A percentile compares a stretch with the other conserved stretches of the same genome.
Evolutionary conservation across 192 early-diverging fungal genomes (phyloP).

Genomic region (Geosiphon pyriformis): DNA sequence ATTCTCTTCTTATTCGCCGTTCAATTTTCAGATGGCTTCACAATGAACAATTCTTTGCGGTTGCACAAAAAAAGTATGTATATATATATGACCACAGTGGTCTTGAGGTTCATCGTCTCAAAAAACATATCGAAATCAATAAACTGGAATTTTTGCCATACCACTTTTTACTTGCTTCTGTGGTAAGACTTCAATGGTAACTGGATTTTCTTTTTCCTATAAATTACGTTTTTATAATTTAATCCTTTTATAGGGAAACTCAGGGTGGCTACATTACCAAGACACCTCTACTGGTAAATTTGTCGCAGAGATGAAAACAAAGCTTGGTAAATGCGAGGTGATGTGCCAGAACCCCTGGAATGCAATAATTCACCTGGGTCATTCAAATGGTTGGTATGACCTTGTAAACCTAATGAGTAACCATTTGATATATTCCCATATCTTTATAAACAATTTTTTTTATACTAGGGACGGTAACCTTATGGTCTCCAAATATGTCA

Average conservation of each 20-base stretch:
- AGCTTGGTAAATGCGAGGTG: constrained; percentile 70
- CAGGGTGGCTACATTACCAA: constrained; percentile 84
- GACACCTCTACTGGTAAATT: constrained; percentile 88
- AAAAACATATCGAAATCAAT: constrained; percentile 76
- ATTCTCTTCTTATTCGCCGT: not conserved
- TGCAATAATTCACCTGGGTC: constrained; percentile 88
- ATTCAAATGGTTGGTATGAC: constrained; percentile 60
- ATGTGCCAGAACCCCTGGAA: constrained; percentile 90
- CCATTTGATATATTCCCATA: not conserved
- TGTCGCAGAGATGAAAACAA: constrained; percentile 72
- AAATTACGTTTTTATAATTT: constrained; percentile 7
- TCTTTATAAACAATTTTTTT: not conserved
- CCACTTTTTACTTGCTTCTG: constrained; percentile 83
- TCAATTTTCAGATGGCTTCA: constrained; percentile 73
- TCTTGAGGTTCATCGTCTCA: constrained; percentile 83
- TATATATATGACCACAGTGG: constrained; percentile 93
- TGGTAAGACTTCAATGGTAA: constrained; percentile 37
- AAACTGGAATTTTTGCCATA: constrained; percentile 86
- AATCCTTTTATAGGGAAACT: constrained; percentile 51
- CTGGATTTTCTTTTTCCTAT: not conserved
- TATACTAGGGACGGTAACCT: constrained; percentile 56
- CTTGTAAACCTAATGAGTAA: not conserved
- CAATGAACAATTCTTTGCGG: constrained; percentile 90
- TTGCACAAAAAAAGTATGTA: constrained; percentile 91
- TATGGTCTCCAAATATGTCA: constrained; percentile 86